A percentile compares a stretch with the other conserved stretches of the same genome.
These are phyloP conservation scores for Pyrrhoderma lamaoense DNA, from an alignment of 1,284 basidiomycete species.

Conservation along the genomic window DNA sequence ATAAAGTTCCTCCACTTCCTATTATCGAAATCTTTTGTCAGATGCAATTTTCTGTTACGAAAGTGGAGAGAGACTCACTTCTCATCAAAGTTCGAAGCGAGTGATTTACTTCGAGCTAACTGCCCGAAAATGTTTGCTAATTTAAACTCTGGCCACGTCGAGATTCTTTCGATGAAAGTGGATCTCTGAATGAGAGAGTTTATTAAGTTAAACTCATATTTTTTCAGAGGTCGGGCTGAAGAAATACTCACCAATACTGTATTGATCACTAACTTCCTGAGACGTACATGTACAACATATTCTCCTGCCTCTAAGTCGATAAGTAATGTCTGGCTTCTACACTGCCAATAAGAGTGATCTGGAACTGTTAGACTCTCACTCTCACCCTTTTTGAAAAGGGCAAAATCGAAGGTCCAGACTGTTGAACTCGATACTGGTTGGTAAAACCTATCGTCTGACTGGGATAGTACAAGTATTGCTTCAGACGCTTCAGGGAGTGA, in stretches of 20 bases:
- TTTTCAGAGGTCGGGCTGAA: too few relatives aligned
- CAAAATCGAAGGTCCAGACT: slow-evolving; percentile 38
- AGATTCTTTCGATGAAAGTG: not conserved
- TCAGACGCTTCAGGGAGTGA: slow-evolving; percentile 31
- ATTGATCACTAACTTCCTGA: slow-evolving; percentile 24
- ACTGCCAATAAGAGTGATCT: slow-evolving; percentile 25
- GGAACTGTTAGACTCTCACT: slow-evolving; percentile 32
- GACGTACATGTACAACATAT: slow-evolving; percentile 45
- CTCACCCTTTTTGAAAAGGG: slow-evolving; percentile 38
- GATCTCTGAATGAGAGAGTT: too few relatives aligned
- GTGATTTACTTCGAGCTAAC: slow-evolving; percentile 36
- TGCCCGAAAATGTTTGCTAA: slow-evolving; percentile 30
- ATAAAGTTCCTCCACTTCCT: slow-evolving; percentile 16
- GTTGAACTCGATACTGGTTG: slow-evolving; percentile 29
- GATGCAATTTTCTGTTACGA: not conserved
- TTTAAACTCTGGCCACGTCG: not conserved
- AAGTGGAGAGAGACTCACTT: slow-evolving; percentile 23
- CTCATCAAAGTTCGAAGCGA: slow-evolving; percentile 39
- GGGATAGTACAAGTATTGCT: slow-evolving; percentile 41
- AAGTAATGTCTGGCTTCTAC: slow-evolving; percentile 37
- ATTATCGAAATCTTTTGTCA: not conserved
- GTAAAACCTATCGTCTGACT: slow-evolving; percentile 42
- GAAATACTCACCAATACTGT: too few relatives aligned
- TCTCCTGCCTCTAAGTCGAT: slow-evolving; percentile 38
- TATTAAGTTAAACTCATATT: too few relatives aligned